Conservation (phyloP, 192 early-diverging fungal genomes). For the Paraglomus occultum region DNA sequence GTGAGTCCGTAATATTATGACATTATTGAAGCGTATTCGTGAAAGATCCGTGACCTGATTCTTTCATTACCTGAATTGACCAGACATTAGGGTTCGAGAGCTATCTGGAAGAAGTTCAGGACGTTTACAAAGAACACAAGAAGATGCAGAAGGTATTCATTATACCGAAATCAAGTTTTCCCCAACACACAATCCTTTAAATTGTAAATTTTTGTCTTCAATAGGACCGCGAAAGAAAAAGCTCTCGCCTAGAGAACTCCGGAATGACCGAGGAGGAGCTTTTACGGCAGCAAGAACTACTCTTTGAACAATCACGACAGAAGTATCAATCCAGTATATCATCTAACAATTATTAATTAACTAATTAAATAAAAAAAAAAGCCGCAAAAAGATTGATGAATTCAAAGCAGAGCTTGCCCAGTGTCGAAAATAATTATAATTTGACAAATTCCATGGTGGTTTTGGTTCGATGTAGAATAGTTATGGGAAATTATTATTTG, state of each 20-base stretch:
- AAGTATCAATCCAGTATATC: constrained; percentile 49
- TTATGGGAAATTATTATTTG: too few species aligned
- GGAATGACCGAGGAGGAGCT: constrained; percentile 86
- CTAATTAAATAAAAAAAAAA: too few species aligned
- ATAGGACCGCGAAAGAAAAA: constrained; percentile 81
- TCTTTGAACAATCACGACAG: constrained; percentile 86
- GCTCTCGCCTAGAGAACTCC: constrained; percentile 72
- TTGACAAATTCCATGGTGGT: too few species aligned
- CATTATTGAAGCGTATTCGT: background rate
- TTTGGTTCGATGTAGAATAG: too few species aligned
- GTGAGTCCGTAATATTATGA: constrained; percentile 36
- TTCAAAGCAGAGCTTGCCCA: too few species aligned
- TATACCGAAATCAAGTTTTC: background rate
- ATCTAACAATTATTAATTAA: constrained; percentile 30
- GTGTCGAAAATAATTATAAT: too few species aligned
- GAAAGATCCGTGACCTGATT: background rate
- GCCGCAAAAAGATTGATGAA: too few species aligned
- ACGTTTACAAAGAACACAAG: constrained; percentile 86
- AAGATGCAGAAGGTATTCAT: constrained; percentile 69
- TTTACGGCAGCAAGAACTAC: constrained; percentile 73
- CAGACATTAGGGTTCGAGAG: constrained; percentile 88
- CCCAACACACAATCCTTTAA: background rate
- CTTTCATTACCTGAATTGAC: constrained; percentile 3
- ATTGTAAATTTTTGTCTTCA: background rate
- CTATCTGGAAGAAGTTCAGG: constrained; percentile 85